phyloP scores from a whole-genome alignment of 805 yeast species.

The Yamadazyma akitaensis region DNA sequence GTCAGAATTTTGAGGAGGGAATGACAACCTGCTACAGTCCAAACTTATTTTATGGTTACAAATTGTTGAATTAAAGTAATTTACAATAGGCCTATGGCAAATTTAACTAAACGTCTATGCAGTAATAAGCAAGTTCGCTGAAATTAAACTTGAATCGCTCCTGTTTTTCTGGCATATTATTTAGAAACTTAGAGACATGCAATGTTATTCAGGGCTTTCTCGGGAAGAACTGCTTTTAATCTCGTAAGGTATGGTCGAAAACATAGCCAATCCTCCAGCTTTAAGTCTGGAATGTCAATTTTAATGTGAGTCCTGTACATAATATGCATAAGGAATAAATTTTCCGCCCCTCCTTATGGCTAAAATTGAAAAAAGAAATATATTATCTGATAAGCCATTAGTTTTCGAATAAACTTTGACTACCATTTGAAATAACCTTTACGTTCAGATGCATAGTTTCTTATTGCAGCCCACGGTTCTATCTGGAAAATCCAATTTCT shows the following conservation, averaged over 20 bases:
- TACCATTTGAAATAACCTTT: too few relatives aligned
- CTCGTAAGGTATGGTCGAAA: not conserved
- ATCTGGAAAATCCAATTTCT: too few relatives aligned
- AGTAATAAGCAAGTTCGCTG: not conserved
- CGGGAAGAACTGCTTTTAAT: not conserved
- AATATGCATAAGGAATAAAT: not conserved
- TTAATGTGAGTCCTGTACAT: not conserved
- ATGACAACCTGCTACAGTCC: not conserved
- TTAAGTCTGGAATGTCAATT: not conserved
- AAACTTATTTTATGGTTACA: too few relatives aligned
- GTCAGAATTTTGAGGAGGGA: not conserved
- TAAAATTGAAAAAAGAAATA: not conserved
- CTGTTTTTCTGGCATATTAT: not conserved
- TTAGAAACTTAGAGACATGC: not conserved
- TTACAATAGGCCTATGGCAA: too few relatives aligned
- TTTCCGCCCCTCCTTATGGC: conserved; percentile 5
- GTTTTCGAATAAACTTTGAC: too few relatives aligned
- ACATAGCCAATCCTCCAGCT: not conserved
- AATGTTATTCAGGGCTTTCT: not conserved
- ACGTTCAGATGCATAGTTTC: too few relatives aligned
- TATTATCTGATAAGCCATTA: not conserved
- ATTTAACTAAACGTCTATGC: not conserved
- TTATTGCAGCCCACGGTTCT: too few relatives aligned
- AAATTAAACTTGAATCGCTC: not conserved
- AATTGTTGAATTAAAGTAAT: too few relatives aligned